Evolutionary conservation across 805 yeast genomes (phyloP).

Genomic region (Metschnikowia rubicola): DNA sequence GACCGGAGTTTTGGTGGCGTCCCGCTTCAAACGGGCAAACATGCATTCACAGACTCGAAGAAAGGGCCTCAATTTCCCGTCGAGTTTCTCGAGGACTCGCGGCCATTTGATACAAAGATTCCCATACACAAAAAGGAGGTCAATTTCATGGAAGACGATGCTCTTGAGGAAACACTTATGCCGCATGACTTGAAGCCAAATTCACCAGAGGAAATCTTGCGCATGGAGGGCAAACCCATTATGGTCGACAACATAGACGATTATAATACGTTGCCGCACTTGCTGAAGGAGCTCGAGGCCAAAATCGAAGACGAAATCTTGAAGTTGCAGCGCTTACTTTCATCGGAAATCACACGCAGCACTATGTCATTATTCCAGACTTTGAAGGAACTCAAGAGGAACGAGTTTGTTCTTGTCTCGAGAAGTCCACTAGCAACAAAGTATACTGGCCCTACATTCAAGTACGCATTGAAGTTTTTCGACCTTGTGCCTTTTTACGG

Average conservation of each 20-base stretch:
- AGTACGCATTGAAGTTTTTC: slow-evolving; percentile 30
- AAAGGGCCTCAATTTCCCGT: slow-evolving; percentile 25
- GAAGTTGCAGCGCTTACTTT: slow-evolving; percentile 23
- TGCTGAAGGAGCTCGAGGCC: slow-evolving; percentile 17
- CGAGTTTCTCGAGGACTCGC: slow-evolving; percentile 39
- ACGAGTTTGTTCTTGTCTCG: slow-evolving; percentile 25
- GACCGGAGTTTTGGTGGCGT: slow-evolving; percentile 38
- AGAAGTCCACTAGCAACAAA: slow-evolving; percentile 13
- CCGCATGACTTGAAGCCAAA: slow-evolving; percentile 18
- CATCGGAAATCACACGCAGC: slow-evolving; percentile 26
- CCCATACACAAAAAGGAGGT: slow-evolving; percentile 35
- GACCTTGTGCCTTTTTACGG: slow-evolving; percentile 36
- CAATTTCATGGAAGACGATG: slow-evolving; percentile 28
- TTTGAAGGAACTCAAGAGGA: slow-evolving; percentile 22
- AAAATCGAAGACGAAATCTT: slow-evolving; percentile 28
- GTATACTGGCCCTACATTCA: slow-evolving; percentile 19
- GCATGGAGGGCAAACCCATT: slow-evolving; percentile 22
- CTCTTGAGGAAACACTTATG: slow-evolving; percentile 15
- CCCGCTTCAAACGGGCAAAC: slow-evolving; percentile 30
- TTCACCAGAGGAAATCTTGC: slow-evolving; percentile 12
- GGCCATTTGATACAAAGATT: slow-evolving; percentile 26
- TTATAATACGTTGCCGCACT: slow-evolving; percentile 20
- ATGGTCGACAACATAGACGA: slow-evolving; percentile 27
- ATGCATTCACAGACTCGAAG: slow-evolving; percentile 18
- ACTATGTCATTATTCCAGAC: slow-evolving; percentile 16